These are phyloP conservation scores for Metschnikowia kunwiensis DNA, from an alignment of 805 yeast genomes.

Conservation along the genomic window DNA sequence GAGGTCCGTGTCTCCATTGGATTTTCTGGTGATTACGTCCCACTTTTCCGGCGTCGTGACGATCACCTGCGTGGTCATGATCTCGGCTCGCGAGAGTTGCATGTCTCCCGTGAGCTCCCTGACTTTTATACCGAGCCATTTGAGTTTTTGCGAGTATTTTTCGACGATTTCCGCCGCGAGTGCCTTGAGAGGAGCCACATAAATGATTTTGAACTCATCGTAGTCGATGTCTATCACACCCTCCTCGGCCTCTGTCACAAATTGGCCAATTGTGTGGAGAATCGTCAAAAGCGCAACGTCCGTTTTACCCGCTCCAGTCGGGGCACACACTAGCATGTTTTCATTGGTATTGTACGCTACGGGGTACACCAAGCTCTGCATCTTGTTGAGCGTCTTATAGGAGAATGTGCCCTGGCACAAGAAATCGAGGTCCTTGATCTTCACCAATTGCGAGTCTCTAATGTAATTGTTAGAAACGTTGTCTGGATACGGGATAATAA, in stretches of 20 bases:
- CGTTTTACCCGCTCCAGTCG: constrained; percentile 24
- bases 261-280: constrained; percentile 70
- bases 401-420: constrained; percentile 84
- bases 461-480: constrained; percentile 43
- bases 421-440: constrained; percentile 63
- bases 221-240: constrained; percentile 65
- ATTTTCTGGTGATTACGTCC: constrained; percentile 96
- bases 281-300: constrained; percentile 21
- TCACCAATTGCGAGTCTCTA: constrained; percentile 46
- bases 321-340: constrained; percentile 57
- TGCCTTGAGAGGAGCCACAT: constrained; percentile 92
- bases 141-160: constrained; percentile 71
- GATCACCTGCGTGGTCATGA: constrained; percentile 75
- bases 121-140: constrained; percentile 84
- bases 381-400: constrained; percentile 73
- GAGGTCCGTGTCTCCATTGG: constrained; percentile 52
- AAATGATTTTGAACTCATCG: constrained; percentile 84
- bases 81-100: constrained; percentile 82
- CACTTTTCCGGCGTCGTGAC: constrained; percentile 94
- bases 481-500: constrained; percentile 74
- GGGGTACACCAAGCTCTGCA: constrained; percentile 88
- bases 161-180: constrained; percentile 96
- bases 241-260: constrained; percentile 47
- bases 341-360: constrained; percentile 92
- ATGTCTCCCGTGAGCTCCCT: constrained; percentile 93